Evolutionary conservation across 805 yeast genomes (phyloP), one percentile per base, ranked within the genome.

Genomic region (Nakazawaea siamensis): DNA sequence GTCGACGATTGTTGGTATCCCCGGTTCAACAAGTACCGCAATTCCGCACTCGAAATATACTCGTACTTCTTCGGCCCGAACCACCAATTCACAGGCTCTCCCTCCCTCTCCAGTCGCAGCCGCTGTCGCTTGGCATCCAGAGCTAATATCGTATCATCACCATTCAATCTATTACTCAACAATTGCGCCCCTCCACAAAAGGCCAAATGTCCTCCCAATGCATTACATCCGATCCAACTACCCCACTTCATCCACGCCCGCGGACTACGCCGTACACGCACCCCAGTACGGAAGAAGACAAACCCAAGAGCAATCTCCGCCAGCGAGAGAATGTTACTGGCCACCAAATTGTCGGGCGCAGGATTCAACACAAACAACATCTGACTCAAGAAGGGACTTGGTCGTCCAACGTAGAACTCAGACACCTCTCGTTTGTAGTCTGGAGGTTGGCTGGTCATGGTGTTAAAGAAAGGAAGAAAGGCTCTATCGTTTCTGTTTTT

Each of bases 1-100:
- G 24, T 35, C 18, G 6, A 11, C 4, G 31, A n/a, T 18, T 29
- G 27, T 15, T 16, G 18, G 17, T 35, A 26, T 18, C 19, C 18
- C 9, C 34, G 26, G n/a, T 30, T 26, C 8, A 23, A 17, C 17
- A 35, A 20, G 27, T 14, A 31, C 18, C 10, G 27, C 18, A 37
- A 12, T 19, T 37, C 37, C 10, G 24, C 18, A 11, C 14, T 11
- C 5, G 27, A 18, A 74, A 72, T 68, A 2, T 78, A 77, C 42
- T 48, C 53, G 48, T 58, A 65, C 27, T 59, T 50, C 33, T 54
- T 54, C 10, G 76, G 76, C 0, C 79, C 79, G 43, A 52, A 62
- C 74, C 73, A 73, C 51, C 63, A 57, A 37, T 58, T 55, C 11
- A 69, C 66, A 11, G 46, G 50, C 31, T 52, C 62, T 21, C 67